These are phyloP conservation scores for Candolleomyces eurysporus DNA, from an alignment of 768 basidiomycete genomes.

Conservation along the genomic window DNA sequence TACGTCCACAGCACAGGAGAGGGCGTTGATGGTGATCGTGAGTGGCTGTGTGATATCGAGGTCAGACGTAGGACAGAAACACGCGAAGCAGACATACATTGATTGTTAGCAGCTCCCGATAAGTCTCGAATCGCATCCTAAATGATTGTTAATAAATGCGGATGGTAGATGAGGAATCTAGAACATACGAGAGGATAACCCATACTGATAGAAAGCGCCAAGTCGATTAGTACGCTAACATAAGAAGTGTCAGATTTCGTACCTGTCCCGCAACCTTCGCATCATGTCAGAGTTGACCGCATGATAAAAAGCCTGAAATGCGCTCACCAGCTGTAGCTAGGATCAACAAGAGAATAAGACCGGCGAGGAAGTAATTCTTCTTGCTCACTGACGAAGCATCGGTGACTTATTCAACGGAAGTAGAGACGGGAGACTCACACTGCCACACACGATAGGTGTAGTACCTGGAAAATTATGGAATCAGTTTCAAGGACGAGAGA, in stretches of 20 bases:
- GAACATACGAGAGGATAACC: slow-evolving; percentile 39
- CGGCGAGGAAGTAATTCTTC: slow-evolving; percentile 31
- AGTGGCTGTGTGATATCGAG: slow-evolving; percentile 29
- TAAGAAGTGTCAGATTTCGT: slow-evolving; percentile 5
- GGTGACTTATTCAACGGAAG: background rate
- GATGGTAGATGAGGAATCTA: background rate
- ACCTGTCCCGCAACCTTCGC: slow-evolving; percentile 29
- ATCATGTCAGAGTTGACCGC: slow-evolving; percentile 1
- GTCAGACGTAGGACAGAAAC: too few species aligned
- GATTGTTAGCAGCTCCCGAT: slow-evolving; percentile 30
- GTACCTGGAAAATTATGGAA: slow-evolving; percentile 33
- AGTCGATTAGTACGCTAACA: background rate
- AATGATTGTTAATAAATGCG: background rate
- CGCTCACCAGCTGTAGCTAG: slow-evolving; percentile 29
- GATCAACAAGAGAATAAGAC: slow-evolving; percentile 30
- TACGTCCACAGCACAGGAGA: slow-evolving; percentile 46
- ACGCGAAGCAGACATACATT: slow-evolving; percentile 24
- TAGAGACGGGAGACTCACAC: slow-evolving; percentile 26
- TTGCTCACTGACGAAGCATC: slow-evolving; percentile 35
- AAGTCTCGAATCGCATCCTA: slow-evolving; percentile 39
- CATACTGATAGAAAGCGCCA: slow-evolving; percentile 27
- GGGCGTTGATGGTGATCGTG: slow-evolving; percentile 50
- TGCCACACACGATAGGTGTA: slow-evolving; percentile 48
- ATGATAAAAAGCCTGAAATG: background rate
- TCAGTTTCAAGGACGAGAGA: background rate